These are phyloP conservation scores for Pythium phragmitis DNA, from an alignment of 352 stramenopile species.

Conservation along the genomic window DNA sequence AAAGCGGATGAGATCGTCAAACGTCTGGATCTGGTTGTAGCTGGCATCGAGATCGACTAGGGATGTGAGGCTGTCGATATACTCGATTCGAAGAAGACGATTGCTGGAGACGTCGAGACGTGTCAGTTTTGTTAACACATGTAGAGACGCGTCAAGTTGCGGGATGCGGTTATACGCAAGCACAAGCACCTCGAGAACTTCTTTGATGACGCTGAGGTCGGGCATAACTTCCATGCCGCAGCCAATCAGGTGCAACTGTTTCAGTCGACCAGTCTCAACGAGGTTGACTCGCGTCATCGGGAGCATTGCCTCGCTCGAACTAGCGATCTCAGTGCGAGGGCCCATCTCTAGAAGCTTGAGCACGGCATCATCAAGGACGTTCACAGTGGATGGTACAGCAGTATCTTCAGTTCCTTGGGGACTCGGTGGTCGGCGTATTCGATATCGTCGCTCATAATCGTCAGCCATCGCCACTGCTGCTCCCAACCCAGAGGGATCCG, in stretches of 20 bases:
- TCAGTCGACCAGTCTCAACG: conserved; percentile 30
- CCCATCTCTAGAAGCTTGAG: conserved; percentile 11
- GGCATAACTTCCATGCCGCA: conserved; percentile 54
- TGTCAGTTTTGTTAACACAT: conserved; percentile 35
- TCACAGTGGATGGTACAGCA: not conserved
- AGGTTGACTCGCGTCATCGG: conserved; percentile 20
- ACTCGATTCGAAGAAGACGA: conserved; percentile 39
- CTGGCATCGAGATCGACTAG: conserved; percentile 55
- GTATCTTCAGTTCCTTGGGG: conserved; percentile 24
- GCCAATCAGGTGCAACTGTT: conserved; percentile 50
- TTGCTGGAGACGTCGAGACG: conserved; percentile 75
- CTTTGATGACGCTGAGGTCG: conserved; percentile 34
- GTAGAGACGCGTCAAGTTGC: conserved; percentile 33
- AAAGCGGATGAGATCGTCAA: conserved; percentile 55
- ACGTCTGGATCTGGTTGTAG: conserved; percentile 60
- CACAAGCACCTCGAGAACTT: conserved; percentile 57
- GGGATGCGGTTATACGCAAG: conserved; percentile 76
- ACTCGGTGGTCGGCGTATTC: conserved; percentile 39
- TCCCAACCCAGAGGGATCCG: conserved; percentile 36
- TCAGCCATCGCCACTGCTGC: conserved; percentile 34
- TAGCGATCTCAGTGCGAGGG: not conserved
- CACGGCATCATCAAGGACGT: conserved; percentile 10
- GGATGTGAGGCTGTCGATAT: conserved; percentile 37
- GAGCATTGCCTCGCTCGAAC: conserved; percentile 29
- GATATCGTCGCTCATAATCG: conserved; percentile 64